Conservation (phyloP, 192 early-diverging fungal genomes). For the Linnemannia exigua region DNA sequence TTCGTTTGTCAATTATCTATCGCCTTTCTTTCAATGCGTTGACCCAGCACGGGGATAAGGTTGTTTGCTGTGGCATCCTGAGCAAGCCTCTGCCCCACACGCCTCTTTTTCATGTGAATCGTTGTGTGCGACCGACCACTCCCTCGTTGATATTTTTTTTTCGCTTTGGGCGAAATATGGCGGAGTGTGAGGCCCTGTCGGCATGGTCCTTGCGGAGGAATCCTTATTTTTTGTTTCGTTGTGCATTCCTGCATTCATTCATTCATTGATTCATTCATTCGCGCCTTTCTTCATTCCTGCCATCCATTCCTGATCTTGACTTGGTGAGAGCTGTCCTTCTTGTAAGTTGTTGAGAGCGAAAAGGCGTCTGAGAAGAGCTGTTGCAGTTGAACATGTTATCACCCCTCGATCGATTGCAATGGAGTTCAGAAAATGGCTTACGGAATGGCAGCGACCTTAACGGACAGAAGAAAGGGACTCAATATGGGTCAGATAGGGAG, state of each 20-base stretch:
- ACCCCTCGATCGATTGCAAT: neutral
- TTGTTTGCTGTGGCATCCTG: too few relatives aligned
- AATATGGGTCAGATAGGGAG: neutral
- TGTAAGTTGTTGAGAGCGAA: neutral
- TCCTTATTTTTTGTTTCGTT: neutral
- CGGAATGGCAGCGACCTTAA: neutral
- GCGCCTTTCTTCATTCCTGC: neutral
- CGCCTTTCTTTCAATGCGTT: too few relatives aligned
- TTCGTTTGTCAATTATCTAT: too few relatives aligned
- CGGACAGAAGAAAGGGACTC: conserved; percentile 3
- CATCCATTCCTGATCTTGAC: neutral
- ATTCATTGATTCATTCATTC: too few relatives aligned
- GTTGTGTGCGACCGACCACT: neutral
- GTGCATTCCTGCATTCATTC: too few relatives aligned
- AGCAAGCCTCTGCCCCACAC: too few relatives aligned
- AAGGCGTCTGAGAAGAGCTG: neutral
- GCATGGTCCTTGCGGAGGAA: neutral
- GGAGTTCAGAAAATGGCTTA: neutral
- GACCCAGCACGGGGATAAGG: too few relatives aligned
- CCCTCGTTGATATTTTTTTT: neutral
- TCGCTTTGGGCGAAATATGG: neutral
- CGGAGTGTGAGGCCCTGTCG: neutral
- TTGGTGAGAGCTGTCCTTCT: neutral
- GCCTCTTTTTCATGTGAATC: neutral
- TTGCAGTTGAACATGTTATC: neutral